Conservation (phyloP, 1,284 basidiomycete species). For the Puccinia triticina region DNA sequence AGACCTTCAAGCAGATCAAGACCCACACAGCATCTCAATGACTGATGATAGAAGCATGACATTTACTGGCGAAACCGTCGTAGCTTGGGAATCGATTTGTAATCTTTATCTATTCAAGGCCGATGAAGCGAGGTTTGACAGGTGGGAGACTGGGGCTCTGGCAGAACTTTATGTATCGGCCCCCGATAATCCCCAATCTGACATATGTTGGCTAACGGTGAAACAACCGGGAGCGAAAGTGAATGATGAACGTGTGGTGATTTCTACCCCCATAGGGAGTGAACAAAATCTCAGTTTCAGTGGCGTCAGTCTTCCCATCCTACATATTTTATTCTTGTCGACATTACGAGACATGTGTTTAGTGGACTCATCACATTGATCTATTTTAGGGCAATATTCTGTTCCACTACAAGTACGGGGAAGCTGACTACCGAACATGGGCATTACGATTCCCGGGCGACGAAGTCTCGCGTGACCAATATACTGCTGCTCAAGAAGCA, state of each 20-base stretch:
- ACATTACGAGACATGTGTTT: neutral
- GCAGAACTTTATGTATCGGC: slow-evolving; percentile 36
- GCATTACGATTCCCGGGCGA: slow-evolving; percentile 30
- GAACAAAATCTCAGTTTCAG: slow-evolving; percentile 23
- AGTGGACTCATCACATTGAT: neutral
- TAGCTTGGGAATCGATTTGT: slow-evolving; percentile 23
- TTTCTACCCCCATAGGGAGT: slow-evolving; percentile 16
- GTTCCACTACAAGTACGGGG: slow-evolving; percentile 31
- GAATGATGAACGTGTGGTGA: neutral
- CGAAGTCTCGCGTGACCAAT: slow-evolving; percentile 28
- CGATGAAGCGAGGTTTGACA: neutral
- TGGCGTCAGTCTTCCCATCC: neutral
- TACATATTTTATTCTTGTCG: neutral
- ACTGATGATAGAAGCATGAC: neutral
- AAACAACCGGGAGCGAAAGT: neutral
- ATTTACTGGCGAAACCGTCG: neutral
- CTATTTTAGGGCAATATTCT: slow-evolving; percentile 25
- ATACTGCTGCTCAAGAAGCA: slow-evolving; percentile 43
- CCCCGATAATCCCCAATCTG: slow-evolving; percentile 17
- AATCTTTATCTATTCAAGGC: slow-evolving; percentile 32
- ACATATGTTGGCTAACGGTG: slow-evolving; percentile 47
- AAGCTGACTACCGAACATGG: slow-evolving; percentile 22
- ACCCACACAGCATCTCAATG: neutral
- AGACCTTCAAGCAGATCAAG: slow-evolving; percentile 19
- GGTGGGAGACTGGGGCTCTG: neutral